Evolutionary conservation across 2,329 filamentous ascomycete species (phyloP).

Genomic region (Tolypocladium amazonense): DNA sequence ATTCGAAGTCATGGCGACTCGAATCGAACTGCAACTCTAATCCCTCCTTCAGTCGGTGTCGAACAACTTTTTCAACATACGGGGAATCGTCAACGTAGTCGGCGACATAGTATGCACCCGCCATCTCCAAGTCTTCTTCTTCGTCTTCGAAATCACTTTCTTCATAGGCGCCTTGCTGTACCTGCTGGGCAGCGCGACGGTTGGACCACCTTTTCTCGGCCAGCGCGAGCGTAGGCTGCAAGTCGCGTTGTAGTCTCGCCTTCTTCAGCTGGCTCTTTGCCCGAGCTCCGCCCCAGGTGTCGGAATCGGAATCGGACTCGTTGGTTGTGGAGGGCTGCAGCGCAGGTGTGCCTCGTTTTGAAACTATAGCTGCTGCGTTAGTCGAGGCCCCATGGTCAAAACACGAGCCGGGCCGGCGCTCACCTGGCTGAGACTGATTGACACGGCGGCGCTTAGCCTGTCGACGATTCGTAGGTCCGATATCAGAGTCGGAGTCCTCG

Average conservation of each 20-base stretch:
- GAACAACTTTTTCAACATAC: conserved; percentile 83
- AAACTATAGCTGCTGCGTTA: conserved; percentile 29
- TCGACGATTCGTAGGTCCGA: conserved; percentile 44
- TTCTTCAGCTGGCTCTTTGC: conserved; percentile 63
- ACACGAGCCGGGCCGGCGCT: conserved; percentile 14
- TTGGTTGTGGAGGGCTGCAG: conserved; percentile 42
- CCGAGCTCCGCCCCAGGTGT: conserved; percentile 69
- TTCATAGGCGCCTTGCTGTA: conserved; percentile 51
- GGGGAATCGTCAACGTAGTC: conserved; percentile 68
- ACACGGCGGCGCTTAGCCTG: conserved; percentile 59
- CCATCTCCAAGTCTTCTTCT: conserved; percentile 46
- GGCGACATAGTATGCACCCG: conserved; percentile 56
- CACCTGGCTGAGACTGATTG: conserved; percentile 54
- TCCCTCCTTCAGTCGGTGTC: conserved; percentile 69
- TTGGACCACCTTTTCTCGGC: conserved; percentile 88
- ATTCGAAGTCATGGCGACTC: conserved; percentile 72
- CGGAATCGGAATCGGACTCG: conserved; percentile 61
- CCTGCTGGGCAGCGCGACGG: conserved; percentile 69
- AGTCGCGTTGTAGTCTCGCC: conserved; percentile 62
- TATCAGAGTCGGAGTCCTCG: conserved; percentile 64
- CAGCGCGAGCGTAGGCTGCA: conserved; percentile 54
- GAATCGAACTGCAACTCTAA: conserved; percentile 47
- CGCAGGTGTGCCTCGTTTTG: conserved; percentile 48
- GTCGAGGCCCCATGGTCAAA: not conserved
- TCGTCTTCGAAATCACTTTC: conserved; percentile 57